Evolutionary conservation across 192 early-diverging fungal species (phyloP).

Genomic region (Podila horticola): DNA sequence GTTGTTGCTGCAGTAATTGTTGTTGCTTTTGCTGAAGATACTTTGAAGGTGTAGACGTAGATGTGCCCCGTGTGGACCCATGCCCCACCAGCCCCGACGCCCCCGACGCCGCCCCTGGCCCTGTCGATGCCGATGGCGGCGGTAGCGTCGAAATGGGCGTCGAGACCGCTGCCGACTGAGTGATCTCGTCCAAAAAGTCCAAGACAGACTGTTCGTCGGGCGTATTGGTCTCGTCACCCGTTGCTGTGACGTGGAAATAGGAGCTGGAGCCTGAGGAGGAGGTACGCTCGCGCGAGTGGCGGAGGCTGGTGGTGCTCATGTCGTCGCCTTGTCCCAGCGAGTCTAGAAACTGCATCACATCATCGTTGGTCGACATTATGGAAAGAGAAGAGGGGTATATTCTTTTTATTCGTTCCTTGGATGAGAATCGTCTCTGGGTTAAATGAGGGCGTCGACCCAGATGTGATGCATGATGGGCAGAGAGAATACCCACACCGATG

Average conservation of each 20-base stretch:
- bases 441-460: too few species aligned
- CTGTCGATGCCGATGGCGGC: neutral
- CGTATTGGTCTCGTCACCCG: neutral
- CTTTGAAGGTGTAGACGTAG: conserved; percentile 33
- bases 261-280: conserved; percentile 1
- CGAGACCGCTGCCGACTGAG: conserved; percentile 36
- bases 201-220: conserved; percentile 54
- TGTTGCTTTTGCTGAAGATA: conserved; percentile 20
- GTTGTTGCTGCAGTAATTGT: conserved; percentile 16
- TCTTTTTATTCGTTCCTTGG: too few species aligned
- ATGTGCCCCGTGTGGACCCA: neutral
- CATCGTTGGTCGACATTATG: conserved; percentile 44
- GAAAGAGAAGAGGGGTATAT: too few species aligned
- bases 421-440: too few species aligned
- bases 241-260: too few species aligned
- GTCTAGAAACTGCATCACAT: conserved; percentile 58
- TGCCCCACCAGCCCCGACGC: too few species aligned
- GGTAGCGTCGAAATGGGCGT: conserved; percentile 32
- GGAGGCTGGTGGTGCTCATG: conserved; percentile 2
- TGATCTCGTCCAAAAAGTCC: conserved; percentile 57
- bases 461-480: too few species aligned
- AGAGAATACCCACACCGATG: too few species aligned
- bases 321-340: conserved; percentile 31
- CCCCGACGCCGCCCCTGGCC: too few species aligned
- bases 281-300: neutral